Base-by-base conservation (phyloP, 257 asterid genomes). In the Penstemon newberryi region DNA sequence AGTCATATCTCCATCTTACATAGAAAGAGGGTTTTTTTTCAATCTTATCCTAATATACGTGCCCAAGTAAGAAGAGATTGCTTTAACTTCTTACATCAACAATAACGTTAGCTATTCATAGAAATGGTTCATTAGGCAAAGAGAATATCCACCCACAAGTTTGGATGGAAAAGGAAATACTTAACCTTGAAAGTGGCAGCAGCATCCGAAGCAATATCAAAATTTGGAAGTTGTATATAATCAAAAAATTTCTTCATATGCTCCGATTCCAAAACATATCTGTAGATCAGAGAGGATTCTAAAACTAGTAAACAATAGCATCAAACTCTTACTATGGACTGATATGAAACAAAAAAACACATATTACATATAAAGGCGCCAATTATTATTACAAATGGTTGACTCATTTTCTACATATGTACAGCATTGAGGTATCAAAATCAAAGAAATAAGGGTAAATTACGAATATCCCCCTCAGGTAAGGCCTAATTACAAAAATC, bases 181-280 rank as follows among this genome's bases (percentile, higher is more conserved):
- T 62, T 47, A 69, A 87, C 95, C 91, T 83, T 86, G 83, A 90
- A 90, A 40, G 94, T 90, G 49, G 88, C 88, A 63, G 86, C 86
- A 63, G 96, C 94, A 77, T 88, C 96, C 7, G 92, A 88, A 58
- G 95, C 84, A 61, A 90, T 78, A 75, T 86, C 92, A 67, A 78
- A 85, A 71, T 83, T 77, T 39, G 91, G 86, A 40, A 88, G 80
- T 80, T 83, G 90, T 65, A 91, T 83, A 59, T 78, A 86, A 67
- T 77, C 84, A 71, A 88, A 91, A 56, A 86, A 85, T 19, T 81
- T 81, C 81, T 80, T 87, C 92, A 91, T 85, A 65, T 79, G 92
- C 80, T 90, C 84, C 38, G 93, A 87, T 62, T 86, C 88, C 85
- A 89, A 71, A 63, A 91, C 90, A 52, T 88, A 84, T 80, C 89